These are phyloP conservation scores for Boletus subparvulus DNA, from an alignment of 768 basidiomycete genomes.

Conservation along the genomic window DNA sequence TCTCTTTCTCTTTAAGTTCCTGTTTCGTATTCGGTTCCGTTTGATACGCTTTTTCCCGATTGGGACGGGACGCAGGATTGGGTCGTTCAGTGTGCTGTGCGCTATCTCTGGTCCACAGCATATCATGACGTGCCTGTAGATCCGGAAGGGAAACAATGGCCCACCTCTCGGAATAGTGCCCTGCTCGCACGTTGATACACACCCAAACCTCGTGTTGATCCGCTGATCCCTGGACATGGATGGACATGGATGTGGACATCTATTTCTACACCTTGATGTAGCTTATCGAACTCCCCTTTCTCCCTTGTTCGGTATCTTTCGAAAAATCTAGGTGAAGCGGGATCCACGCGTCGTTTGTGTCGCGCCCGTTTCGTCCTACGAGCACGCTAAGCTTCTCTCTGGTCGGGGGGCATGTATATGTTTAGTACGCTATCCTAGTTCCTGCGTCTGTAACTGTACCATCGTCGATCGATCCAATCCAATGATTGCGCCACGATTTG, in stretches of 20 bases:
- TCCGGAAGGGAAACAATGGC: not conserved
- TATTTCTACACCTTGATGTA: conserved; percentile 15
- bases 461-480: not conserved
- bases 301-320: not conserved
- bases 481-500: not conserved
- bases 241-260: not conserved
- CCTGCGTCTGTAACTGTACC: not conserved
- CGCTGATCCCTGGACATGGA: not conserved
- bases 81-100: not conserved
- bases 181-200: not conserved
- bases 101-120: conserved; percentile 5
- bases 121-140: conserved; percentile 1
- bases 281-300: conserved; percentile 13
- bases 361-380: not conserved
- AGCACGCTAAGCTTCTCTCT: not conserved
- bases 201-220: conserved; percentile 1
- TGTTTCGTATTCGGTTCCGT: conserved; percentile 2
- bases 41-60: conserved; percentile 4
- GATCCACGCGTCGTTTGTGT: not conserved
- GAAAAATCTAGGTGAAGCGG: not conserved
- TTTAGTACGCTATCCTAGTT: not conserved
- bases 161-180: not conserved
- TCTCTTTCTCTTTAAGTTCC: not conserved
- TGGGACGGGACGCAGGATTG: conserved; percentile 2
- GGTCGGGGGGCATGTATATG: not conserved